phyloP scores from a whole-genome alignment of 2,329 filamentous ascomycete species.

The Talaromyces piceae region DNA sequence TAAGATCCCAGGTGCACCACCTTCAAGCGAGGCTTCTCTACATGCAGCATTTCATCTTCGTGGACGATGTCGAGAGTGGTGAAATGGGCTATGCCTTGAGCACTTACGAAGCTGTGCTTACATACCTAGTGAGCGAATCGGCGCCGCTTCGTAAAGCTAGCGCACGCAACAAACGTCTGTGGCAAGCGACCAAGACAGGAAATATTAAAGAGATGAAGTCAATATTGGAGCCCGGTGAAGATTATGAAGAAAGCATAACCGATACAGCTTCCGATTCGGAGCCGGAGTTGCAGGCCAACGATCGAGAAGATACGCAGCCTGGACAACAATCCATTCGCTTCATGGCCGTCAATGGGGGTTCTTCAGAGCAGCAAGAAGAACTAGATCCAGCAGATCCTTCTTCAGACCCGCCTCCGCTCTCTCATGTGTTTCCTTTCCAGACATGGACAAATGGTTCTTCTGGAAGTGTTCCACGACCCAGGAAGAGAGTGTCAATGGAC shows the following conservation, averaged over 20 bases:
- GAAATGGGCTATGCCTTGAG: conserved; percentile 95
- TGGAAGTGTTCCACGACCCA: conserved; percentile 43
- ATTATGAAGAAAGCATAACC: conserved; percentile 43
- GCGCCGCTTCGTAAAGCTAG: conserved; percentile 76
- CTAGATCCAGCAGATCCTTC: conserved; percentile 11
- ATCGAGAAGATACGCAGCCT: conserved; percentile 15
- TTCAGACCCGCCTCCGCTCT: conserved; percentile 42
- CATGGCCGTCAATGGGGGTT: conserved; percentile 18
- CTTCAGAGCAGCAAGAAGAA: conserved; percentile 16
- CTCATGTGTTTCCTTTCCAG: conserved; percentile 91
- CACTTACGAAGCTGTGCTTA: conserved; percentile 88
- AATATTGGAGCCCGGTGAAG: conserved; percentile 66
- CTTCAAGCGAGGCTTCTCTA: conserved; percentile 85
- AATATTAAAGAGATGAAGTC: conserved; percentile 65
- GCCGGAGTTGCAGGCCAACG: conserved; percentile 24
- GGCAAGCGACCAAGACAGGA: conserved; percentile 77
- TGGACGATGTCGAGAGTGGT: conserved; percentile 92
- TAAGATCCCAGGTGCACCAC: conserved; percentile 78
- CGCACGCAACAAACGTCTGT: conserved; percentile 73
- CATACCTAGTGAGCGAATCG: conserved; percentile 79
- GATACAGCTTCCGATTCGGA: conserved; percentile 34
- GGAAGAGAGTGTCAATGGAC: conserved; percentile 84
- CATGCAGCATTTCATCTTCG: conserved; percentile 95
- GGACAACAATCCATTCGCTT: conserved; percentile 17
- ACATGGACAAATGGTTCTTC: conserved; percentile 44